Evolutionary conservation across 441 rosid genomes (phyloP).

Genomic region (Pelargonium myrrhifolium): DNA sequence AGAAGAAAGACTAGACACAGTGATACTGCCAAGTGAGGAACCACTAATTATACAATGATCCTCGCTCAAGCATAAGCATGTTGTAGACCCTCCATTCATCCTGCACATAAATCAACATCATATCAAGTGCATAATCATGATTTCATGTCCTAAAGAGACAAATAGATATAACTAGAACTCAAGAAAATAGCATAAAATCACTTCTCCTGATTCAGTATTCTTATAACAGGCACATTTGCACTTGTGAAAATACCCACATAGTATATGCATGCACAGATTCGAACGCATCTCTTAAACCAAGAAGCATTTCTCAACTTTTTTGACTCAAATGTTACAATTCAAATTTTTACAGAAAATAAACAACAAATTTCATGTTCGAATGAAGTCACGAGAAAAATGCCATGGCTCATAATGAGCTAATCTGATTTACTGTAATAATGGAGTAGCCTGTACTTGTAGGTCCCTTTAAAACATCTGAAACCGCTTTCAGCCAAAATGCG

Average conservation of each 20-base stretch:
- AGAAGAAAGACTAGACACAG: constrained; percentile 49
- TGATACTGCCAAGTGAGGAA: constrained; percentile 64
- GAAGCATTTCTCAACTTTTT: background rate
- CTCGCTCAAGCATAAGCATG: constrained; percentile 62
- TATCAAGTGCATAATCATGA: background rate
- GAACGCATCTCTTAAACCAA: background rate
- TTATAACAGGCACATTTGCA: background rate
- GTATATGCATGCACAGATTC: background rate
- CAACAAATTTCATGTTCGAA: too few species aligned
- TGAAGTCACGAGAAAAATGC: too few species aligned
- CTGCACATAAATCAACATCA: constrained; percentile 32
- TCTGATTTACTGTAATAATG: too few species aligned
- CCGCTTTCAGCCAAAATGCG: too few species aligned
- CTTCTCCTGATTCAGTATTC: background rate
- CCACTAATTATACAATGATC: constrained; percentile 63
- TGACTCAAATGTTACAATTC: too few species aligned
- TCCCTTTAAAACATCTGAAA: too few species aligned
- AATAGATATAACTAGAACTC: too few species aligned
- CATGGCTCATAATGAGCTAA: too few species aligned
- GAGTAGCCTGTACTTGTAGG: too few species aligned
- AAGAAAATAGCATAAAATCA: too few species aligned
- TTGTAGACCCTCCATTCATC: constrained; percentile 65
- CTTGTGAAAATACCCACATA: background rate
- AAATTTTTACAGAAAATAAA: too few species aligned
- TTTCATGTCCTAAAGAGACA: too few species aligned